These are phyloP conservation scores for Claviceps pazoutovae DNA, from an alignment of 2,329 filamentous ascomycete genomes.

Conservation along the genomic window DNA sequence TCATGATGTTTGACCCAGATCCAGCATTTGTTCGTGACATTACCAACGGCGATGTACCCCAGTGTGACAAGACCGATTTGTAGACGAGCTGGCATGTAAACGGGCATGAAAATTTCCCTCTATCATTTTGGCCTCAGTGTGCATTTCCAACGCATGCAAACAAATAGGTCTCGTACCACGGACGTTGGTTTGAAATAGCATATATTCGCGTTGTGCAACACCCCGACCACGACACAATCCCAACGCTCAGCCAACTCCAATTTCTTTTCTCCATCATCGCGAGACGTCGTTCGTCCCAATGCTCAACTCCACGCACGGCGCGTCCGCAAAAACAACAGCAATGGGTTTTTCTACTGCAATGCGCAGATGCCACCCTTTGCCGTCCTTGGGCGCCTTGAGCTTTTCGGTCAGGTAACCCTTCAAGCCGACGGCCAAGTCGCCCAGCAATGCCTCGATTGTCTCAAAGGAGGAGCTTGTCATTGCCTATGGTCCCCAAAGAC, in stretches of 20 bases:
- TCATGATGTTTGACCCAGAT: conserved; percentile 75
- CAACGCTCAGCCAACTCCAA: too few species aligned
- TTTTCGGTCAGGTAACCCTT: conserved; percentile 26
- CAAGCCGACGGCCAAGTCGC: conserved; percentile 31
- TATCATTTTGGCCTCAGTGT: background rate
- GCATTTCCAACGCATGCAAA: background rate
- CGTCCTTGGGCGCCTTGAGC: conserved; percentile 6
- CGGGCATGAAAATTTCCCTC: background rate
- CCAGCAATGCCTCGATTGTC: conserved; percentile 48
- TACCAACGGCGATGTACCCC: conserved; percentile 60
- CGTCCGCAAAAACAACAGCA: conserved; percentile 59
- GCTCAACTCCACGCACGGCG: conserved; percentile 46
- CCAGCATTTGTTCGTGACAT: conserved; percentile 52
- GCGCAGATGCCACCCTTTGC: conserved; percentile 35
- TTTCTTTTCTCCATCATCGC: background rate
- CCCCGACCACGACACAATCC: background rate
- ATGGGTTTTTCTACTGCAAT: conserved; percentile 58
- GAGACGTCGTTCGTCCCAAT: conserved; percentile 15
- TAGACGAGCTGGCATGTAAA: background rate
- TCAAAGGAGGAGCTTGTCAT: conserved; percentile 44
- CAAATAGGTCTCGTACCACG: background rate
- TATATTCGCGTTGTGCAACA: background rate
- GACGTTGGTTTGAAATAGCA: background rate
- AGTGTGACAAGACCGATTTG: conserved; percentile 31
- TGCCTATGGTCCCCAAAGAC: conserved; percentile 20